These are phyloP conservation scores for Beauveria sp. DNA, from an alignment of 2,329 filamentous ascomycete species.

Conservation along the genomic window DNA sequence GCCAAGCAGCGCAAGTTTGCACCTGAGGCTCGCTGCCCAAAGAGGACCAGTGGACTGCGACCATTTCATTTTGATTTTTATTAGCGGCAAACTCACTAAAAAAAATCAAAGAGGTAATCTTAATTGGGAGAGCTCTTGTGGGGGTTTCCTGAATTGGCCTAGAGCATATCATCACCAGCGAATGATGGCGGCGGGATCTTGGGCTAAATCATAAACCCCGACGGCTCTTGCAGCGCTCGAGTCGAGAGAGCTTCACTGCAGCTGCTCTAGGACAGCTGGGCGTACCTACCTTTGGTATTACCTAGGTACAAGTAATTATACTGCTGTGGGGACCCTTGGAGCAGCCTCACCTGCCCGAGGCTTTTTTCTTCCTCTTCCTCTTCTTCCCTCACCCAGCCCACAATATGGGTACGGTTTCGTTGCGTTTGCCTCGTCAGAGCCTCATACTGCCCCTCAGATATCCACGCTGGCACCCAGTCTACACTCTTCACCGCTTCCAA, in stretches of 20 bases:
- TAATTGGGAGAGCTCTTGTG: neutral
- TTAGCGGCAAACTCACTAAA: neutral
- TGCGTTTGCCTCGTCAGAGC: neutral
- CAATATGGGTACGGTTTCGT: neutral
- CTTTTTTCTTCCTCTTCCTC: neutral
- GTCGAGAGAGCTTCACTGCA: neutral
- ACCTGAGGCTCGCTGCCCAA: conserved; percentile 1
- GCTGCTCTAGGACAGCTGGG: neutral
- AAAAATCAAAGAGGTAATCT: neutral
- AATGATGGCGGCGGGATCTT: neutral
- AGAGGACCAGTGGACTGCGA: neutral
- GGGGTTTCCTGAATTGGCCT: neutral
- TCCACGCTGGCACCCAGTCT: too few relatives aligned
- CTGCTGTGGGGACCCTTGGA: neutral
- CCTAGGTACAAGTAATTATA: neutral
- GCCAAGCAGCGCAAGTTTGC: neutral
- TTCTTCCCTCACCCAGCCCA: neutral
- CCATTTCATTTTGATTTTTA: neutral
- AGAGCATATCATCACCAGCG: neutral
- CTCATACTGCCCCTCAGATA: neutral
- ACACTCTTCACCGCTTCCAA: neutral
- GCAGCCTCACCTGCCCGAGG: neutral
- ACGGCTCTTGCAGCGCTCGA: neutral
- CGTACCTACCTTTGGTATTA: neutral
- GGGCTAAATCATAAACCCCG: neutral